Conservation (phyloP, 2,329 filamentous ascomycete species). For the Calonectria honghensis region DNA sequence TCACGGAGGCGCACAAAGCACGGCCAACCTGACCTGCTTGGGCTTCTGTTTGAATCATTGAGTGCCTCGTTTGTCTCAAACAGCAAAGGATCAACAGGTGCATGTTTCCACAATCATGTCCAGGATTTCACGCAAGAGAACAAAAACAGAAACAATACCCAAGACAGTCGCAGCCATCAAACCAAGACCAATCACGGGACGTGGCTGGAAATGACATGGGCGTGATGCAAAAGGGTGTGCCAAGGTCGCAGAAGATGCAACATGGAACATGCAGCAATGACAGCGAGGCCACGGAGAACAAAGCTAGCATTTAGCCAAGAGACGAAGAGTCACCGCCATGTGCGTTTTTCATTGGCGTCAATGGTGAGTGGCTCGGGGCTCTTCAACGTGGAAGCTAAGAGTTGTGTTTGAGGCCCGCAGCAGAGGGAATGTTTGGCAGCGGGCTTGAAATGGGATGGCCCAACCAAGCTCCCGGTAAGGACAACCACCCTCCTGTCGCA, state of each 20-base stretch:
- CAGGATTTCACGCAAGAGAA: background rate
- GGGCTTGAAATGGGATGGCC: slow-evolving; percentile 6
- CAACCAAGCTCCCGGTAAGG: slow-evolving; percentile 16
- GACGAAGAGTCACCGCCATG: slow-evolving; percentile 23
- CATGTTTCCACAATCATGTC: background rate
- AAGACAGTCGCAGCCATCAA: background rate
- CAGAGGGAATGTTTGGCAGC: slow-evolving; percentile 6
- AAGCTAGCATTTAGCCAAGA: slow-evolving; percentile 9
- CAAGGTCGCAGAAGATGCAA: slow-evolving; percentile 30
- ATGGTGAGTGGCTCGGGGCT: background rate
- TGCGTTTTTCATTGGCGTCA: background rate
- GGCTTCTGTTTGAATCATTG: slow-evolving; percentile 6
- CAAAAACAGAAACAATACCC: slow-evolving; percentile 3
- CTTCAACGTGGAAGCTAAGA: slow-evolving; percentile 22
- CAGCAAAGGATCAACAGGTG: background rate
- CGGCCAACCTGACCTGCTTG: background rate
- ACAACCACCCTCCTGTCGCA: slow-evolving; percentile 10
- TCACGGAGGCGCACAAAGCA: background rate
- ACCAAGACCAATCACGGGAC: slow-evolving; percentile 24
- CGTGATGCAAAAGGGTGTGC: slow-evolving; percentile 17
- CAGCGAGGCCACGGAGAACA: slow-evolving; percentile 2
- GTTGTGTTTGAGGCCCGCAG: slow-evolving; percentile 19
- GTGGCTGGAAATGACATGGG: background rate
- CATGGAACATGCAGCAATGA: slow-evolving; percentile 29
- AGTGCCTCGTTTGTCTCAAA: background rate